Percentiles rank a stretch among this genome's conserved stretches.
Evolutionary conservation across 164 flowering plant species (phyloP).

Genomic region (Akebia trifoliata): DNA sequence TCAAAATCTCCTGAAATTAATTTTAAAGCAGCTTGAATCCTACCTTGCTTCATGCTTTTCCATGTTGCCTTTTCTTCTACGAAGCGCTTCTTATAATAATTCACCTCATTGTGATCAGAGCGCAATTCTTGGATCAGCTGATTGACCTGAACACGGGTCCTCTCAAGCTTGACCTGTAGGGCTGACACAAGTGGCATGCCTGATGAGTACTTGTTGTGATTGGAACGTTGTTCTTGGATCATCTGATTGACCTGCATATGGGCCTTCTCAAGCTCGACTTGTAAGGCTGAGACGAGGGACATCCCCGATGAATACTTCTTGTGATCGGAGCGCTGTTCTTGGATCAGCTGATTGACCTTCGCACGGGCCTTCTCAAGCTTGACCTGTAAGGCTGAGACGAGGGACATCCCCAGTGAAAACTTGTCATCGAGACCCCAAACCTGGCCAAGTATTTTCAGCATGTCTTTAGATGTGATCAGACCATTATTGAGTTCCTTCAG

Average conservation of each 20-base stretch:
- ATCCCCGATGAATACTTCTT: too few relatives aligned
- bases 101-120: conserved; percentile 51
- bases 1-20: conserved; percentile 71
- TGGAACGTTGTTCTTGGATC: too few relatives aligned
- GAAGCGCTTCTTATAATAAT: conserved; percentile 57
- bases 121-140: conserved; percentile 66
- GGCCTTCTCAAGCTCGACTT: too few relatives aligned
- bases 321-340: too few relatives aligned
- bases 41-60: conserved; percentile 63
- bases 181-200: conserved; percentile 80
- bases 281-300: too few relatives aligned
- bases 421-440: conserved; percentile 73
- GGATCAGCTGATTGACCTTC: too few relatives aligned
- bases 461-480: conserved; percentile 79
- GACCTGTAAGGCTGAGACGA: too few relatives aligned
- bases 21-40: conserved; percentile 60
- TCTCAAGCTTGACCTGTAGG: conserved; percentile 80
- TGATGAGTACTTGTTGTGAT: too few relatives aligned
- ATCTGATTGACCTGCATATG: too few relatives aligned
- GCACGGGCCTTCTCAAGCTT: too few relatives aligned
- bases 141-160: conserved; percentile 70
- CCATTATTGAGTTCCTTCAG: conserved; percentile 76
- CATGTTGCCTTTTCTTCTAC: conserved; percentile 81
- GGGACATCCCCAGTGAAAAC: too few relatives aligned
- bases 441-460: conserved; percentile 74